A percentile compares a stretch with the other conserved stretches of the same genome.
phyloP scores from a whole-genome alignment of 139 green algal species.

The Klebsormidium nitens region DNA sequence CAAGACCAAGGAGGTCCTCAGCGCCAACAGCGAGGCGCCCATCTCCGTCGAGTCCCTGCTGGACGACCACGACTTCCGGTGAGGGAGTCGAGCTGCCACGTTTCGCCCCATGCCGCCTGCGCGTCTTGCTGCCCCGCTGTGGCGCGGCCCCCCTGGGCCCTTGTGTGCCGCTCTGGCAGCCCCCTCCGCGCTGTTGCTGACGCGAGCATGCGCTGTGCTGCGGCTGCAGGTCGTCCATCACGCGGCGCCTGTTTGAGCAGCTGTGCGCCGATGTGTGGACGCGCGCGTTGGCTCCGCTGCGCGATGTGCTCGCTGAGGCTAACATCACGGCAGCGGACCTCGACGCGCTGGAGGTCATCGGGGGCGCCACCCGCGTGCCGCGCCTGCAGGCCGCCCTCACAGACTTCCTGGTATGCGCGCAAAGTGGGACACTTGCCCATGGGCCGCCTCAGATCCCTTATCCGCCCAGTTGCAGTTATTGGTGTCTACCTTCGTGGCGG shows the following conservation, averaged over 20 bases:
- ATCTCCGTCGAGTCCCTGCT: constrained; percentile 85
- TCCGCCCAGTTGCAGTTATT: too few relatives aligned
- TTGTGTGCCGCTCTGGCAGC: too few relatives aligned
- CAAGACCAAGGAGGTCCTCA: constrained; percentile 94
- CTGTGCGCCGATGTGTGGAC: constrained; percentile 70
- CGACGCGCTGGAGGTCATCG: constrained; percentile 39
- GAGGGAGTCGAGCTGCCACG: too few relatives aligned
- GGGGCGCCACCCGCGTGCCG: constrained; percentile 27
- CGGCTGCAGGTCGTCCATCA: constrained; percentile 39
- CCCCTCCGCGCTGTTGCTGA: constrained; percentile 14
- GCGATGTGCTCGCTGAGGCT: constrained; percentile 65
- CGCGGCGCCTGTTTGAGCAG: constrained; percentile 68
- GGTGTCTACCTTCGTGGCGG: too few relatives aligned
- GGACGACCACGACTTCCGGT: constrained; percentile 81
- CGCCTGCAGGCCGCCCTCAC: constrained; percentile 36
- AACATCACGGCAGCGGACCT: constrained; percentile 62
- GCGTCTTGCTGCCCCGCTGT: background rate
- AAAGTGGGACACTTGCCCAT: background rate
- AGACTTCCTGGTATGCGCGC: background rate
- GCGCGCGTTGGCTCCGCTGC: constrained; percentile 52
- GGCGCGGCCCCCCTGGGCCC: background rate
- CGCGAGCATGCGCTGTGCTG: background rate
- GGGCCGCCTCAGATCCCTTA: background rate
- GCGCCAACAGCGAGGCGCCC: constrained; percentile 83
- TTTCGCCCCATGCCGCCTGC: background rate